These are phyloP conservation scores for Platanus orientalis DNA, from an alignment of 164 flowering plant species.

Conservation along the genomic window DNA sequence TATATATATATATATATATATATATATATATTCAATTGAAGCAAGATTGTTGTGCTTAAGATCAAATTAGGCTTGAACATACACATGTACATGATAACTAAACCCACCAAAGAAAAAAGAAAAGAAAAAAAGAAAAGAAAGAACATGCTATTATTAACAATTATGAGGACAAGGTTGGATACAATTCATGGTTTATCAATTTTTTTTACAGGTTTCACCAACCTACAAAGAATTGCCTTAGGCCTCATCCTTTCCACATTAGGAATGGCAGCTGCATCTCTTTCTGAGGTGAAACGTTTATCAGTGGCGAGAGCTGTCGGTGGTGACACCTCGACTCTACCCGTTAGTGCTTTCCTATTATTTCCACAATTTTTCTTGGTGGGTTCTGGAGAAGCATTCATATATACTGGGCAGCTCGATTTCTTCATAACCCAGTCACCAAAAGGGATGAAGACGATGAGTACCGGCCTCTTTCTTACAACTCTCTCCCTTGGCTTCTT, in stretches of 20 bases:
- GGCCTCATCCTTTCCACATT: constrained; percentile 63
- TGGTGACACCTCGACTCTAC: constrained; percentile 32
- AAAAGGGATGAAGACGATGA: constrained; percentile 95
- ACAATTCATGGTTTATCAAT: too few species aligned
- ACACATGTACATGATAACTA: too few species aligned
- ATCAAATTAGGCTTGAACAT: too few species aligned
- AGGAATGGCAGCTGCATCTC: constrained; percentile 80
- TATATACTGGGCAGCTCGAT: too few species aligned
- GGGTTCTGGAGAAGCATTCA: constrained; percentile 91
- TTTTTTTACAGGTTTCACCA: constrained; percentile 74
- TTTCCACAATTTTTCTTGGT: constrained; percentile 93
- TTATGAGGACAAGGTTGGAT: too few species aligned
- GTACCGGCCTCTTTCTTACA: constrained; percentile 93
- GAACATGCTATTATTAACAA: too few species aligned
- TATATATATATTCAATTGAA: too few species aligned
- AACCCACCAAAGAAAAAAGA: too few species aligned
- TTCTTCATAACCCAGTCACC: constrained; percentile 96
- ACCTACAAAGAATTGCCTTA: constrained; percentile 64
- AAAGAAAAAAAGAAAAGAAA: too few species aligned
- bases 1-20: too few species aligned
- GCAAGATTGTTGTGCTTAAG: too few species aligned
- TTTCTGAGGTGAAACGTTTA: constrained; percentile 60
- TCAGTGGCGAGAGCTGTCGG: constrained; percentile 45
- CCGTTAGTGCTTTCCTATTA: constrained; percentile 64
- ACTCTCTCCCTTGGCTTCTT: constrained; percentile 92